Conservation (phyloP, 2,329 filamentous ascomycete species). For the Exophiala mesophila region DNA sequence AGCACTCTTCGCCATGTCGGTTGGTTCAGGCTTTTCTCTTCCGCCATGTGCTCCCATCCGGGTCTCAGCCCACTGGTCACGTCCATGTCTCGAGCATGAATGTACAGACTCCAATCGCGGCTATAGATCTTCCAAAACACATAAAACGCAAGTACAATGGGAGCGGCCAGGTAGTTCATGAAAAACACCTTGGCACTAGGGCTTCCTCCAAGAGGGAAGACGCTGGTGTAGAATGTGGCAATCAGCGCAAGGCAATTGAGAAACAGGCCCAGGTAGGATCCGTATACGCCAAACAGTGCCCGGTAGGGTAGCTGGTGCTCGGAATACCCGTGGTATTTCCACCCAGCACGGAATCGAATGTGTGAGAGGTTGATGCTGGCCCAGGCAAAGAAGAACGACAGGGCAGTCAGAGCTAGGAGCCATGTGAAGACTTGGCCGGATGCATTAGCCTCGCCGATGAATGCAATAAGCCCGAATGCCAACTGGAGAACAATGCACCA, state of each 20-base stretch:
- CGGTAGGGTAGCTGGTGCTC: conserved; percentile 73
- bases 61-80: conserved; percentile 18
- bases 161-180: conserved; percentile 43
- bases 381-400: conserved; percentile 73
- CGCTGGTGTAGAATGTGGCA: conserved; percentile 84
- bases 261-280: conserved; percentile 73
- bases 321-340: conserved; percentile 64
- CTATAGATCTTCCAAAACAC: conserved; percentile 35
- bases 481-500: conserved; percentile 66
- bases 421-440: conserved; percentile 59
- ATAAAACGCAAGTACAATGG: conserved; percentile 41
- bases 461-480: conserved; percentile 66
- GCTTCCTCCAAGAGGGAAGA: conserved; percentile 60
- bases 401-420: conserved; percentile 72
- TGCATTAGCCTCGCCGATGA: conserved; percentile 59
- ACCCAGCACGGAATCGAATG: conserved; percentile 54
- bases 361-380: conserved; percentile 48
- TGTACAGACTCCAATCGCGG: conserved; percentile 18
- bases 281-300: conserved; percentile 71
- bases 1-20: neutral
- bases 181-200: conserved; percentile 43
- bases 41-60: conserved; percentile 17
- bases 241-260: conserved; percentile 73
- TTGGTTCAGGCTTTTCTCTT: neutral
- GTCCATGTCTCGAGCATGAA: conserved; percentile 20